phyloP scores from a whole-genome alignment of 192 early-diverging fungal species.

The Anaeromyces robustus region DNA sequence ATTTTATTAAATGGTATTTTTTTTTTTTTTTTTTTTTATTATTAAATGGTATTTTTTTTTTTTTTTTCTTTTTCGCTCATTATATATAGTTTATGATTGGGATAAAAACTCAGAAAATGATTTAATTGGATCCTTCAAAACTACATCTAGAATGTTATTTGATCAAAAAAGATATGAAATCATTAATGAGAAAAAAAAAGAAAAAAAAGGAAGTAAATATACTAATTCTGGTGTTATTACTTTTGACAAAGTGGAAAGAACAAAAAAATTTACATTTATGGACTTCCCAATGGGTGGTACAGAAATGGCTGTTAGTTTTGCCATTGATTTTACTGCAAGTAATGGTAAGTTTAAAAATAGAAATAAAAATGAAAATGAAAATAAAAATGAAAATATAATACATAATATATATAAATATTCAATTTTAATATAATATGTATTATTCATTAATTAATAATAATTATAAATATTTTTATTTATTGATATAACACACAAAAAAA shows the following conservation, averaged over 20 bases:
- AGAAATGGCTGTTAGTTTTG: not conserved
- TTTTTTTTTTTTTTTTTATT: too few species aligned
- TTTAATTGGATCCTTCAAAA: not conserved
- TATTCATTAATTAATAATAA: too few species aligned
- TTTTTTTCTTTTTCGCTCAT: too few species aligned
- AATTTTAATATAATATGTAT: too few species aligned
- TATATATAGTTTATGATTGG: not conserved
- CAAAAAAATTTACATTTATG: not conserved
- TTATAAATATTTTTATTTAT: too few species aligned
- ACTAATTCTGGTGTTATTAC: not conserved
- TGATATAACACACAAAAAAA: too few species aligned
- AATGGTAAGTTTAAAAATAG: not conserved
- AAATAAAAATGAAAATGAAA: too few species aligned
- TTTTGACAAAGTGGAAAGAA: not conserved
- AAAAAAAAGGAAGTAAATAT: not conserved
- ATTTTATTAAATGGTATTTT: too few species aligned
- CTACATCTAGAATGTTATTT: not conserved
- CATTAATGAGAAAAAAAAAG: not conserved
- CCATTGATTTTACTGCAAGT: not conserved
- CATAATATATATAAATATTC: too few species aligned
- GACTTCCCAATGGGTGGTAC: not conserved
- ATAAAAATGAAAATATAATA: too few species aligned
- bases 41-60: too few species aligned
- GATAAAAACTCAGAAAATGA: not conserved
- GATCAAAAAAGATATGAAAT: not conserved